A percentile compares a stretch with the other conserved stretches of the same genome.
Conservation (phyloP, 257 asterid species). For the Solanum gracilifrons region DNA sequence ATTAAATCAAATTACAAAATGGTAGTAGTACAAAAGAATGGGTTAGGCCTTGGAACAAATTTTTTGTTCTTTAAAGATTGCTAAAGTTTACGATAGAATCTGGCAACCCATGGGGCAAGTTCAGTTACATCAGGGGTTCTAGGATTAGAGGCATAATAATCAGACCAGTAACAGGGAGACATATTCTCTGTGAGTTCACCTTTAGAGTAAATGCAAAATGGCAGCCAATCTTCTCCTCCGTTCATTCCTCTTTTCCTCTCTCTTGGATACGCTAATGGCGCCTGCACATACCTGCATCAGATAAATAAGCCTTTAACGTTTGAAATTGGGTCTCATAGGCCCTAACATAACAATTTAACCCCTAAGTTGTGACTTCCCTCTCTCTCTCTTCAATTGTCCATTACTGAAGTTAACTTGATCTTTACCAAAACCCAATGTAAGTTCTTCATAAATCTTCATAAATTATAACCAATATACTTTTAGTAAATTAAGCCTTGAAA, state of each 20-base stretch:
- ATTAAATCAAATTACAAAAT: not conserved
- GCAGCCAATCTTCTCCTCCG: conserved; percentile 82
- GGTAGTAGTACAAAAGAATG: not conserved
- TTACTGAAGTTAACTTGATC: not conserved
- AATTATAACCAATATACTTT: not conserved
- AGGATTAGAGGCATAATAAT: conserved; percentile 55
- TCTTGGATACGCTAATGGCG: conserved; percentile 81
- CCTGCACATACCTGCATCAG: conserved; percentile 65
- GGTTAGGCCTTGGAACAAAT: not conserved
- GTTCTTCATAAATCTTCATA: not conserved
- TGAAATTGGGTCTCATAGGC: not conserved
- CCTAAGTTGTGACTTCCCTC: not conserved
- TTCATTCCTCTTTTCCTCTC: conserved; percentile 71
- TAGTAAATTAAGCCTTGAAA: not conserved
- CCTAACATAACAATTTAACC: not conserved
- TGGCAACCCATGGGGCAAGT: conserved; percentile 88
- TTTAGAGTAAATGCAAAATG: conserved; percentile 47
- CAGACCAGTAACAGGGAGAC: conserved; percentile 72
- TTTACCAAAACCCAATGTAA: not conserved
- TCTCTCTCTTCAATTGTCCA: not conserved
- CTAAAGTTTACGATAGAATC: conserved; percentile 31
- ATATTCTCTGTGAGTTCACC: conserved; percentile 36
- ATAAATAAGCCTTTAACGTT: not conserved
- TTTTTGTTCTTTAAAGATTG: not conserved
- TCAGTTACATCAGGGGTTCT: conserved; percentile 54